These are phyloP conservation scores for Claviceps lovelessii DNA, from an alignment of 2,329 filamentous ascomycete species.

Conservation along the genomic window DNA sequence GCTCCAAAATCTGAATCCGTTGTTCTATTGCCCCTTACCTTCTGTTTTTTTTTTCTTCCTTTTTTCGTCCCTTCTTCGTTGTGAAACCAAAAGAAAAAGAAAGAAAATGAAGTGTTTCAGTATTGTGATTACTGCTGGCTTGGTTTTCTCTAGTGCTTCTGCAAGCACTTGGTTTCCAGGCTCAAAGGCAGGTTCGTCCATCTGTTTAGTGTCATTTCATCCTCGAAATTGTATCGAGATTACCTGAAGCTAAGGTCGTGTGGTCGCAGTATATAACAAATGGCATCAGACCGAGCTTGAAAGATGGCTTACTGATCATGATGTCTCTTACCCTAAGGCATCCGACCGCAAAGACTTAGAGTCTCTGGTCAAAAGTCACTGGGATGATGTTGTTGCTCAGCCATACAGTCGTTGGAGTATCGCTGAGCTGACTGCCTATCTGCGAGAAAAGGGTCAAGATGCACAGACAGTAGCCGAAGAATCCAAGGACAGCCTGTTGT, in stretches of 20 bases:
- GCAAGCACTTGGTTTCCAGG: slow-evolving; percentile 68
- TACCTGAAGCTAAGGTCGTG: not conserved
- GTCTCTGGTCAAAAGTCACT: slow-evolving; percentile 76
- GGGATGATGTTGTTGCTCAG: slow-evolving; percentile 60
- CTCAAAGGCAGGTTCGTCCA: slow-evolving; percentile 58
- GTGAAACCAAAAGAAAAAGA: no score
- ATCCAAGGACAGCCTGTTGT: slow-evolving; percentile 53
- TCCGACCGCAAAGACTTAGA: slow-evolving; percentile 92
- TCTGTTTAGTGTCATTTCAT: not conserved
- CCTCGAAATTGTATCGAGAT: not conserved
- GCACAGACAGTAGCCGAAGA: slow-evolving; percentile 51
- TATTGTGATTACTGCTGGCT: slow-evolving; percentile 53
- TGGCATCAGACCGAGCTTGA: slow-evolving; percentile 98
- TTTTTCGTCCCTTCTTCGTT: not conserved
- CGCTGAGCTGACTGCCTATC: slow-evolving; percentile 50
- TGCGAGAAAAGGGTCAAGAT: slow-evolving; percentile 57
- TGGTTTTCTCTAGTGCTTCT: slow-evolving; percentile 55
- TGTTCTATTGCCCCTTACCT: no score
- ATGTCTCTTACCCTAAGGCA: slow-evolving; percentile 77
- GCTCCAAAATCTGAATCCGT: not conserved
- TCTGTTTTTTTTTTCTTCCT: no score
- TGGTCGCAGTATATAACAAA: slow-evolving; percentile 72
- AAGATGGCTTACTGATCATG: slow-evolving; percentile 86
- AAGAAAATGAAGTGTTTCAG: slow-evolving; percentile 62
- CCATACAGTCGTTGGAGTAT: slow-evolving; percentile 69